A percentile compares a stretch with the other conserved stretches of the same genome.
Conservation (phyloP, 1,139 yeast species). For the Candida mesenterica region DNA sequence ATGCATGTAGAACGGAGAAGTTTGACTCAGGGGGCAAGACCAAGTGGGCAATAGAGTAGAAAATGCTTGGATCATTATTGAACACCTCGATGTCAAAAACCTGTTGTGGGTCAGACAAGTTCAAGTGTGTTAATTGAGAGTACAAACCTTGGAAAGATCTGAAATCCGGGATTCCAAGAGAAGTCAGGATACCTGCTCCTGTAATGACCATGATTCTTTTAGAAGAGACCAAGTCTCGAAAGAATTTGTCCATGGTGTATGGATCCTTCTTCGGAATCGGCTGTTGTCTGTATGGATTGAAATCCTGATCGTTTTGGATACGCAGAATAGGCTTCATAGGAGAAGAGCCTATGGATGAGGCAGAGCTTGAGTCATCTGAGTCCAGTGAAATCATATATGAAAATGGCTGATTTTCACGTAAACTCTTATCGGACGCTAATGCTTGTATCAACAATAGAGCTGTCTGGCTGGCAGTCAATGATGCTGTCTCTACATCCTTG, state of each 20-base stretch:
- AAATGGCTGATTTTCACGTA: not conserved
- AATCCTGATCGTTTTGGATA: not conserved
- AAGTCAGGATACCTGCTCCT: constrained; percentile 96
- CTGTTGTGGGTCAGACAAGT: constrained; percentile 84
- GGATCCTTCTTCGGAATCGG: constrained; percentile 3
- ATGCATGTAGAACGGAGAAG: constrained; percentile 82
- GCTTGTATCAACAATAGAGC: not conserved
- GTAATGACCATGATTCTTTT: constrained; percentile 74
- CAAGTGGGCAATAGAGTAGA: constrained; percentile 85
- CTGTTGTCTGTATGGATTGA: constrained; percentile 7
- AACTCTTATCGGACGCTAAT: not conserved
- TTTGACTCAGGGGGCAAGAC: constrained; percentile 60
- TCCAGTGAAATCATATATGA: too few species aligned
- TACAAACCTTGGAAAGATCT: constrained; percentile 88
- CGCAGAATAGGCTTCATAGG: not conserved
- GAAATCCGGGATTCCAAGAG: constrained; percentile 92
- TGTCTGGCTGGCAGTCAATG: not conserved
- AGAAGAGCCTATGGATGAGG: constrained; percentile 2
- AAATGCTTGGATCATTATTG: constrained; percentile 73
- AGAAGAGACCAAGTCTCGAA: constrained; percentile 12
- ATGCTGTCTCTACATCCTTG: not conserved
- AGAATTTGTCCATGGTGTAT: constrained; percentile 9
- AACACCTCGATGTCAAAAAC: constrained; percentile 80
- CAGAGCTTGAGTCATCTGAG: not conserved
- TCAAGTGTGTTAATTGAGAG: constrained; percentile 53